phyloP scores from a whole-genome alignment of 2,329 filamentous ascomycete species.

The Penicillium sp. region DNA sequence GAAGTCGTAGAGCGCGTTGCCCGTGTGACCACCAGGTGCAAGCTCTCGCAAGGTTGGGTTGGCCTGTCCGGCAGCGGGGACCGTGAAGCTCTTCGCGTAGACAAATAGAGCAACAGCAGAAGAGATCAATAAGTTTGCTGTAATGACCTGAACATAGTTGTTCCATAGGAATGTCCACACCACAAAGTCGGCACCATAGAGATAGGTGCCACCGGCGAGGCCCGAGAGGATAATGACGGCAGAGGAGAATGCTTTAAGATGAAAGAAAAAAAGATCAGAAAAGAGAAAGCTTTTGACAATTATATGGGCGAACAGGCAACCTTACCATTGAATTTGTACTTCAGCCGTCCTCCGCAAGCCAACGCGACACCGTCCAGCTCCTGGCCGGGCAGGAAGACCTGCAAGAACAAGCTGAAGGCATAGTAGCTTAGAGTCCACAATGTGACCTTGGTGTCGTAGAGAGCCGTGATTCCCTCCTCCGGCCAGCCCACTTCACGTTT shows the following conservation, averaged over 20 bases:
- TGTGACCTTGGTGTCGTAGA: constrained; percentile 68
- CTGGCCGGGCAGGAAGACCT: constrained; percentile 72
- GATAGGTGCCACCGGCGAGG: constrained; percentile 69
- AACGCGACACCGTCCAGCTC: constrained; percentile 70
- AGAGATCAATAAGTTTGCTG: constrained; percentile 75
- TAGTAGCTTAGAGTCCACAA: constrained; percentile 77
- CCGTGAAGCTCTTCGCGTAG: constrained; percentile 78
- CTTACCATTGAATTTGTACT: constrained; percentile 78
- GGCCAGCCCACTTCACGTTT: constrained; percentile 84
- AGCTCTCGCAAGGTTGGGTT: constrained; percentile 73
- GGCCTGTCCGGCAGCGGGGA: constrained; percentile 60
- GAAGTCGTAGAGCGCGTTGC: constrained; percentile 90
- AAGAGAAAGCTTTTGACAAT: neutral
- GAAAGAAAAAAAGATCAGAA: constrained; percentile 5
- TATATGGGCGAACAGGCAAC: neutral
- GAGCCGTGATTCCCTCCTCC: constrained; percentile 63
- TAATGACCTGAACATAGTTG: constrained; percentile 83
- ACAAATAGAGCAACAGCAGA: constrained; percentile 72
- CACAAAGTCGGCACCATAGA: constrained; percentile 76
- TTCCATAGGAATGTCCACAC: constrained; percentile 93
- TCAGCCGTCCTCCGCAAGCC: constrained; percentile 68
- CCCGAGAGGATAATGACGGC: constrained; percentile 70
- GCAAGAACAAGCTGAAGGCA: constrained; percentile 69
- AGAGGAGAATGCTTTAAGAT: constrained; percentile 66
- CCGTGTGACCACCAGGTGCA: constrained; percentile 75